Conservation (phyloP, 257 asterid genomes). For the Capsicum chinense region DNA sequence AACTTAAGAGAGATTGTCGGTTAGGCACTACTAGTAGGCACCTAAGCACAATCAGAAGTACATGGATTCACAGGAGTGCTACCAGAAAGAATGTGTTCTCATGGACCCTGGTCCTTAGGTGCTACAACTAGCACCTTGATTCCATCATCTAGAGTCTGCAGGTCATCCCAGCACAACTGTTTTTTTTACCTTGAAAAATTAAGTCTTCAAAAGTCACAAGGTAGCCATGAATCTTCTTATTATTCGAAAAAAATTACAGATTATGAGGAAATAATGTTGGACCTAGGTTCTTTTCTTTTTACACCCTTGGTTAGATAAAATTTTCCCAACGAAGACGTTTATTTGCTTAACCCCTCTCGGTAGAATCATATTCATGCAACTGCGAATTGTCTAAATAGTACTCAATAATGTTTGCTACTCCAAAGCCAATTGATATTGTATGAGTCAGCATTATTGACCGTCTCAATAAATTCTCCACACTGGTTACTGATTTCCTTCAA, state of each 20-base stretch:
- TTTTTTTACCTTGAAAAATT: background rate
- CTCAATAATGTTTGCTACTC: background rate
- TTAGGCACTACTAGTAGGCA: conserved; percentile 8
- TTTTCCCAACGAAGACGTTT: background rate
- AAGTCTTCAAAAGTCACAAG: background rate
- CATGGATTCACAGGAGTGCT: conserved; percentile 10
- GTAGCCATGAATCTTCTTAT: background rate
- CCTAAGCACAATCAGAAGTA: background rate
- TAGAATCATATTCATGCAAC: background rate
- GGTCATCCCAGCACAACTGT: background rate
- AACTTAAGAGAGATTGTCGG: background rate
- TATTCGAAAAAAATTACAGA: background rate
- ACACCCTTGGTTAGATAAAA: background rate
- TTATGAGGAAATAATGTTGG: conserved; percentile 1
- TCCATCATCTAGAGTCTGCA: conserved; percentile 18
- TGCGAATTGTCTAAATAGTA: background rate
- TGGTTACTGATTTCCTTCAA: background rate
- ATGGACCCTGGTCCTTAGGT: conserved; percentile 5
- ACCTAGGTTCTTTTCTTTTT: background rate
- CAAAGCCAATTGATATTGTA: background rate
- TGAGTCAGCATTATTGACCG: background rate
- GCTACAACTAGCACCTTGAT: conserved; percentile 1
- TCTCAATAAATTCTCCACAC: background rate
- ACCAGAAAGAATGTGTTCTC: background rate
- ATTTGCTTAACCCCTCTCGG: background rate